Evolutionary conservation across 2,329 filamentous ascomycete genomes (phyloP), one percentile per base, ranked within the genome.

Genomic region (Penicillium sclerotiorum): DNA sequence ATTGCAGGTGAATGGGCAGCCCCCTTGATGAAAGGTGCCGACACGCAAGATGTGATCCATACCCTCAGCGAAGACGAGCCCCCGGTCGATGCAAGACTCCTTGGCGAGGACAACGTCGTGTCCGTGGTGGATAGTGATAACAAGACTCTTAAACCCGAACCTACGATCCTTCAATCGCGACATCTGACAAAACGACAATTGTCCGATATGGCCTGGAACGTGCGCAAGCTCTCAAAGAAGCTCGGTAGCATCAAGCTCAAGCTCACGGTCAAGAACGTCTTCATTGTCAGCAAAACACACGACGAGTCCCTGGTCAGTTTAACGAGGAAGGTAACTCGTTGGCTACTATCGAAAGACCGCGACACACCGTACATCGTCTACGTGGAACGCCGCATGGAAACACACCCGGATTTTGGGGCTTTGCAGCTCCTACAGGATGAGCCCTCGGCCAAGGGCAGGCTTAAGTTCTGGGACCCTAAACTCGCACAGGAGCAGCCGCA

Each of bases 151-250:
- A 63, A 64, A 15, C 64, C 65, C 12, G 53, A 63, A 15, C 63
- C 68, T n/a, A 68, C 71, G 8, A 74, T 79, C 21, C 75, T 79
- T 15, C 77, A 85, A 49, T 86, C 83, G 51, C 82, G 93, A n/a
- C 82, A 96, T 42, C 79, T 97, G 59, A 96, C 92, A 1, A 97
- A 97, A 76, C 91, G 89, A 69, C 90, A 99, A 71, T 79, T 99
- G 35, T 91, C 88, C 12, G 94, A 97, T 63, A 97, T 99, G 93
- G 92, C 93, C 0, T 92, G 93, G 84, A 92, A 93, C 21, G 94
- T 97, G 50, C 81, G 94, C 40, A 90, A 96, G 71, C 77, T 99
- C 50, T 93, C 89, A 23, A 88, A 95, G 65, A 87, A 89, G 52
- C 75, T 97, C 51, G 89, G 90, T 44, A 91, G 86, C 70, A 86